phyloP scores from a whole-genome alignment of 2,329 filamentous ascomycete species.

The Penicillium crustosum region DNA sequence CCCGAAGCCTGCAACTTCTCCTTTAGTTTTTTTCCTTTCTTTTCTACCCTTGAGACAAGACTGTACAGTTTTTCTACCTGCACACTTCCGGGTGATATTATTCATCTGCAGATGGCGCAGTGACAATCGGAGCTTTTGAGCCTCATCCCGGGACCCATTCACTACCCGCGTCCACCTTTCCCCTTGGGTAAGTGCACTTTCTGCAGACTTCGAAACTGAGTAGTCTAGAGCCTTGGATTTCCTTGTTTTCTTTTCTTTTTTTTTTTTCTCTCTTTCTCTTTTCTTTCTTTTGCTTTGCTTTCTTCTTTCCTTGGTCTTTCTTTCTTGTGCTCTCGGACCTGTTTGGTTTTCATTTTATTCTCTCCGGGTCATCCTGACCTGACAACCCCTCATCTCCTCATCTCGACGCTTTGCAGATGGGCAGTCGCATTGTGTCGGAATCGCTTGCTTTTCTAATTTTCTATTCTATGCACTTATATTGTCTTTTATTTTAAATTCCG shows the following conservation, averaged over 20 bases:
- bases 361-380: background rate
- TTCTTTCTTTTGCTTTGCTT: background rate
- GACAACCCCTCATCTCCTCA: conserved; percentile 8
- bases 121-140: conserved; percentile 20
- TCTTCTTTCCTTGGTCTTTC: background rate
- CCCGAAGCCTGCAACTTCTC: background rate
- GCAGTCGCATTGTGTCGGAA: conserved; percentile 1
- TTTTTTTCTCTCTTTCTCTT: background rate
- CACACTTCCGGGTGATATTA: conserved; percentile 9
- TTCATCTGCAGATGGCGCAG: conserved; percentile 17
- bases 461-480: background rate
- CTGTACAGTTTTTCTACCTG: background rate
- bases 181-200: conserved; percentile 11
- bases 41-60: conserved; percentile 1
- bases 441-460: background rate
- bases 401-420: conserved; percentile 4
- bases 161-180: conserved; percentile 12
- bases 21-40: conserved; percentile 1
- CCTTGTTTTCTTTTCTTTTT: background rate
- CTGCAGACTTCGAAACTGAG: conserved; percentile 1
- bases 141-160: conserved; percentile 20
- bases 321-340: background rate
- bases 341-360: background rate
- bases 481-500: background rate
- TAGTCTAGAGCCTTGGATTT: background rate